A percentile compares a stretch with the other conserved stretches of the same genome.
Conservation (phyloP, 352 stramenopile genomes). For the Pythium insidiosum region DNA sequence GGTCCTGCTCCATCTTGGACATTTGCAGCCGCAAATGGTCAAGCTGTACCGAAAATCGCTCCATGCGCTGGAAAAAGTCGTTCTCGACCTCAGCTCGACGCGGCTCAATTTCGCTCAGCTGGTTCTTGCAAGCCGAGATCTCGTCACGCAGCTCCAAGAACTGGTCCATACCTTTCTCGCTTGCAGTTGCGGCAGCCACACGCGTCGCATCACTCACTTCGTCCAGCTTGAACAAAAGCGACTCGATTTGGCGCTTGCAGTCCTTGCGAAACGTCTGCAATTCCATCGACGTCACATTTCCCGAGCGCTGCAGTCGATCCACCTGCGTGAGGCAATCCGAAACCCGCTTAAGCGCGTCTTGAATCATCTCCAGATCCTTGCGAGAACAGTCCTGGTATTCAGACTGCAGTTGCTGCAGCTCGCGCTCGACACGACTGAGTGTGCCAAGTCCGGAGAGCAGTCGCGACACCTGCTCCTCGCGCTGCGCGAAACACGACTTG, state of each 20-base stretch:
- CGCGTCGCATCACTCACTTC: slow-evolving; percentile 7
- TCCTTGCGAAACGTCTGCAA: slow-evolving; percentile 31
- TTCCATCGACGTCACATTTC: slow-evolving; percentile 24
- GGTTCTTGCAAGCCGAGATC: slow-evolving; percentile 10
- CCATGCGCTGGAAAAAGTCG: slow-evolving; percentile 23
- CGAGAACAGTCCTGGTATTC: slow-evolving; percentile 36
- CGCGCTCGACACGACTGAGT: slow-evolving; percentile 28
- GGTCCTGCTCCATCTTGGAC: slow-evolving; percentile 37
- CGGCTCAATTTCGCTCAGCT: slow-evolving; percentile 1
- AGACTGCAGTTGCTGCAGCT: slow-evolving; percentile 28
- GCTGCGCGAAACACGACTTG: slow-evolving; percentile 25
- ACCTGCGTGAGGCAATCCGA: slow-evolving; percentile 40
- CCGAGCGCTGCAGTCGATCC: slow-evolving; percentile 25
- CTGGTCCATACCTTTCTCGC: no score
- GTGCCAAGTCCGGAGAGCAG: slow-evolving; percentile 25
- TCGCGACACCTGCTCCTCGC: slow-evolving; percentile 26
- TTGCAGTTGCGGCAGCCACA: slow-evolving; percentile 2
- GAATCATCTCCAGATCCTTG: slow-evolving; percentile 36
- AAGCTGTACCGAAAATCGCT: slow-evolving; percentile 33
- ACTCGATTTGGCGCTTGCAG: slow-evolving; percentile 39
- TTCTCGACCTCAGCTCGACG: slow-evolving; percentile 7
- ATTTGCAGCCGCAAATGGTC: slow-evolving; percentile 40
- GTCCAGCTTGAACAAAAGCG: slow-evolving; percentile 29
- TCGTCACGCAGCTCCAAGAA: slow-evolving; percentile 10
- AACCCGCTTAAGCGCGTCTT: slow-evolving; percentile 44